Conservation (phyloP, 2,329 filamentous ascomycete species). For the Aspergillus costaricaensis region DNA sequence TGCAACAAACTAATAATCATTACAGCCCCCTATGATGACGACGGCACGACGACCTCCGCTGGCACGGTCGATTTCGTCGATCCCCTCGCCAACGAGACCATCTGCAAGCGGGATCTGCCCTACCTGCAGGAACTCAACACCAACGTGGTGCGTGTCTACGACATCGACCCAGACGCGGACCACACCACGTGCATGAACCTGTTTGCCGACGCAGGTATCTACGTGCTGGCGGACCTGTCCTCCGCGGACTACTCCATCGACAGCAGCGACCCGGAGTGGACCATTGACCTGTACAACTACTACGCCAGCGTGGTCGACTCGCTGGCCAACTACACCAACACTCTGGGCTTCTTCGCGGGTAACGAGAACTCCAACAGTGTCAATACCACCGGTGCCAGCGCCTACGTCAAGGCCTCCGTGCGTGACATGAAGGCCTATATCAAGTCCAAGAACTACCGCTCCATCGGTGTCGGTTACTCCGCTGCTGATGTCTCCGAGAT, state of each 20-base stretch:
- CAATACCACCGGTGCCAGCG: constrained; percentile 84
- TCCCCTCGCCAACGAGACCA: constrained; percentile 69
- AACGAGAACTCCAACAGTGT: constrained; percentile 90
- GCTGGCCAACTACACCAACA: constrained; percentile 78
- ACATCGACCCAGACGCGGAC: constrained; percentile 74
- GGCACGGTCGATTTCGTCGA: constrained; percentile 67
- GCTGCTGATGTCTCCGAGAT: constrained; percentile 87
- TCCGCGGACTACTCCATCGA: constrained; percentile 81
- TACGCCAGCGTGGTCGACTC: constrained; percentile 82
- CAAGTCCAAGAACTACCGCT: constrained; percentile 70
- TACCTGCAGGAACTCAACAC: constrained; percentile 74
- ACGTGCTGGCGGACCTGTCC: constrained; percentile 85
- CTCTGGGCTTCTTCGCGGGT: constrained; percentile 93
- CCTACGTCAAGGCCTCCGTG: constrained; percentile 94
- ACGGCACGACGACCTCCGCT: constrained; percentile 50
- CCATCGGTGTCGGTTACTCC: constrained; percentile 88
- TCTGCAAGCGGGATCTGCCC: constrained; percentile 82
- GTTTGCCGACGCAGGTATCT: constrained; percentile 82
- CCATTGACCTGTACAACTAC: constrained; percentile 70
- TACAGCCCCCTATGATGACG: constrained; percentile 62
- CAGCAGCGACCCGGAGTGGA: constrained; percentile 76
- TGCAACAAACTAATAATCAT: background rate
- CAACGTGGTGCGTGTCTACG: constrained; percentile 92
- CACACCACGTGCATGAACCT: constrained; percentile 81
- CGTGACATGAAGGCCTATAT: constrained; percentile 94